Evolutionary conservation across 768 basidiomycete species (phyloP).

Genomic region (Naganishia randhawae): DNA sequence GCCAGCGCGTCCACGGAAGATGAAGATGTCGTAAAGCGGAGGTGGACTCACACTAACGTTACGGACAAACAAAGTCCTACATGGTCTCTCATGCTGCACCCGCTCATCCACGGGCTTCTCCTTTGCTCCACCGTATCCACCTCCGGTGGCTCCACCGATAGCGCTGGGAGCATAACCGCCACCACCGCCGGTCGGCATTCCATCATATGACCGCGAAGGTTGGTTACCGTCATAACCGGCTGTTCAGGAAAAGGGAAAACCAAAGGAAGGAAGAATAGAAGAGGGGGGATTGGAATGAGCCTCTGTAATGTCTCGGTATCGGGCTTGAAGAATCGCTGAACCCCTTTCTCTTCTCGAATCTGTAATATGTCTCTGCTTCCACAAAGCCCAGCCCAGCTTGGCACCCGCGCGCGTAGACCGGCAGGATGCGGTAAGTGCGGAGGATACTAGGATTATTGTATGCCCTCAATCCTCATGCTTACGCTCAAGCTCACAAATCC

Average conservation of each 20-base stretch:
- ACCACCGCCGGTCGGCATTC: neutral
- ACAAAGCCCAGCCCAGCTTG: too few relatives aligned
- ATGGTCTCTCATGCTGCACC: conserved; percentile 86
- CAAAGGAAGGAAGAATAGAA: neutral
- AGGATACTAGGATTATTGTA: neutral
- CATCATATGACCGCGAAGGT: neutral
- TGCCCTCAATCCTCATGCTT: neutral
- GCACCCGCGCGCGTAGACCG: too few relatives aligned
- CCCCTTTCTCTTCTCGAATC: neutral
- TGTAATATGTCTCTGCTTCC: too few relatives aligned
- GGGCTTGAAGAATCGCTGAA: neutral
- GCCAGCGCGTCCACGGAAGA: neutral
- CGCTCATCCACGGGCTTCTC: conserved; percentile 83
- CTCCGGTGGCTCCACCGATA: neutral
- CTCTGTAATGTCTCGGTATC: neutral
- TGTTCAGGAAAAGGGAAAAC: too few relatives aligned
- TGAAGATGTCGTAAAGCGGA: too few relatives aligned
- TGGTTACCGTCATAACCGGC: neutral
- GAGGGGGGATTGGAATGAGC: neutral
- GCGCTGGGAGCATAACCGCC: neutral
- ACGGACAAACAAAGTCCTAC: conserved; percentile 91
- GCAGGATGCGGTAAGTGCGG: too few relatives aligned
- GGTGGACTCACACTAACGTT: conserved; percentile 88
- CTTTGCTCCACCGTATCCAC: neutral
- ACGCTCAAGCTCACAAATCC: neutral